Conservation (phyloP, 225 moss, liverwort and hornwort genomes). For the Sphagnum tenellum region DNA sequence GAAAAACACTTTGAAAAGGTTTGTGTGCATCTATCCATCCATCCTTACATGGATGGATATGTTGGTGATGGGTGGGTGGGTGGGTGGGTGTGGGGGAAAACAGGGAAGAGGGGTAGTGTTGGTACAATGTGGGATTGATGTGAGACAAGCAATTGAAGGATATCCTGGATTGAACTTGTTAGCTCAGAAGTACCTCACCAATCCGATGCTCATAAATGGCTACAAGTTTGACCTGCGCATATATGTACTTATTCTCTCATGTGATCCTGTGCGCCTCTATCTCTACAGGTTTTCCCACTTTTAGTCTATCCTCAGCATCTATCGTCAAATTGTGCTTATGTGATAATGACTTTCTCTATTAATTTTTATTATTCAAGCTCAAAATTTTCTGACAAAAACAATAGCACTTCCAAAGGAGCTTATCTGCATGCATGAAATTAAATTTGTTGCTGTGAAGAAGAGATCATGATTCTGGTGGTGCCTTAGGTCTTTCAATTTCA, state of each 20-base stretch:
- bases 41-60: too few species aligned
- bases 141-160: conserved; percentile 56
- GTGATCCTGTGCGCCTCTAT: conserved; percentile 99
- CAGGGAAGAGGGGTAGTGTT: conserved; percentile 86
- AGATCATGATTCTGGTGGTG: too few species aligned
- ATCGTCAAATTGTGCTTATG: conserved; percentile 1
- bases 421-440: too few species aligned
- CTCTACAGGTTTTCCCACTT: conserved; percentile 87
- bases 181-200: conserved; percentile 87
- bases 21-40: too few species aligned
- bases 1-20: too few species aligned
- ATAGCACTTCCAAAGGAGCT: too few species aligned
- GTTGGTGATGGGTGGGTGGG: too few species aligned
- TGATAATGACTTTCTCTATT: too few species aligned
- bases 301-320: conserved; percentile 39
- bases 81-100: conserved; percentile 3
- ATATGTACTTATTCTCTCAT: conserved; percentile 98
- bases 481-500: too few species aligned
- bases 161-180: conserved; percentile 62
- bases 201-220: conserved; percentile 87
- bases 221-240: conserved; percentile 99
- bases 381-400: too few species aligned
- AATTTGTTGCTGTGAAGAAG: too few species aligned
- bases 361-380: too few species aligned
- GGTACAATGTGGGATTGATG: conserved; percentile 60